Evolutionary conservation across 1,139 yeast genomes (phyloP).

Genomic region (Meyerozyma smithsonii): DNA sequence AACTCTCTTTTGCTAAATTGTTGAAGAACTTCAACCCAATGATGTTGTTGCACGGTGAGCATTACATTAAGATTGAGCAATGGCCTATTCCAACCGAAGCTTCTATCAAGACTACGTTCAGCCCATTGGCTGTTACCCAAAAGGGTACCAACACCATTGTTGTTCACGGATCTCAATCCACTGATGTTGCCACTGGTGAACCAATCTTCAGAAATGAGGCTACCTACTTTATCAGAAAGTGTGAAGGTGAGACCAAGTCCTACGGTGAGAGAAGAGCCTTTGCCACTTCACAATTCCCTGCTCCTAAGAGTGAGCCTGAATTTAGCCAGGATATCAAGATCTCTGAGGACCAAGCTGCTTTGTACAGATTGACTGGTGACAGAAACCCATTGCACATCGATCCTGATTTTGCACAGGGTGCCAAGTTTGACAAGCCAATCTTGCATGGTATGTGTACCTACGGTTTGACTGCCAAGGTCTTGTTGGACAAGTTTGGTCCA

Average conservation of each 20-base stretch:
- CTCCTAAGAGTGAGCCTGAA: conserved; percentile 68
- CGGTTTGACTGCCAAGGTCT: conserved; percentile 75
- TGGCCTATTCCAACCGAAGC: conserved; percentile 80
- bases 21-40: conserved; percentile 85
- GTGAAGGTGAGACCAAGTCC: conserved; percentile 57
- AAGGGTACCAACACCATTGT: conserved; percentile 88
- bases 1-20: conserved; percentile 48
- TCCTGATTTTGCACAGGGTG: conserved; percentile 85
- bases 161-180: conserved; percentile 69
- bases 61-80: conserved; percentile 73
- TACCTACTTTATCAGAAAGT: conserved; percentile 81
- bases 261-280: conserved; percentile 49
- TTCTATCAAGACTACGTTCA: conserved; percentile 52
- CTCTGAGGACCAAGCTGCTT: conserved; percentile 75
- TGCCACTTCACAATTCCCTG: conserved; percentile 60
- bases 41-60: conserved; percentile 92
- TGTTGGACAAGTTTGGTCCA: conserved; percentile 76
- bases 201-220: conserved; percentile 76
- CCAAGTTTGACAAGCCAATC: conserved; percentile 81
- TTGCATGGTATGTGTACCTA: conserved; percentile 89
- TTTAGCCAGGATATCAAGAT: conserved; percentile 58
- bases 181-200: conserved; percentile 67
- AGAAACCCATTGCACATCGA: conserved; percentile 94
- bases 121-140: conserved; percentile 72
- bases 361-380: conserved; percentile 91